phyloP scores from a whole-genome alignment of 2,329 filamentous ascomycete genomes.

The Aureobasidium leucospermi region DNA sequence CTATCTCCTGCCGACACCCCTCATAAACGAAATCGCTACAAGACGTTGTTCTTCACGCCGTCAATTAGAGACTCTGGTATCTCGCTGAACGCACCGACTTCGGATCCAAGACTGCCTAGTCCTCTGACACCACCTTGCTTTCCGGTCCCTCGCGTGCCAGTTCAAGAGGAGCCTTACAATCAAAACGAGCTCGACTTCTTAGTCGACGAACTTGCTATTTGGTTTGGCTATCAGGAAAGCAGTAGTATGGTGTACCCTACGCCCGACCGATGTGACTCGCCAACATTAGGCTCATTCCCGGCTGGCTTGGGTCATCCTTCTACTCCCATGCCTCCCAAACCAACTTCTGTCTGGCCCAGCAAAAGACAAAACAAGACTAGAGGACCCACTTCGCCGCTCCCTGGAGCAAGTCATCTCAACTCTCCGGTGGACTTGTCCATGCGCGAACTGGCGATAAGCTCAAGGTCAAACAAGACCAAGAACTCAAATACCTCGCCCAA shows the following conservation, averaged over 20 bases:
- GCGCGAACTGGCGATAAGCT: not conserved
- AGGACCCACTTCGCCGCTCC: not conserved
- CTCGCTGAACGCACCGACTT: not conserved
- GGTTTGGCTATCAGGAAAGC: not conserved
- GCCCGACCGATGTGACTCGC: constrained; percentile 2
- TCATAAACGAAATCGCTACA: constrained; percentile 1
- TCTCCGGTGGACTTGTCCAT: not conserved
- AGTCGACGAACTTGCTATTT: not conserved
- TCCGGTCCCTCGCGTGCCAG: not conserved
- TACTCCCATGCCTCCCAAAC: not conserved
- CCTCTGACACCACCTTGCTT: not conserved
- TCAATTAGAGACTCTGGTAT: constrained; percentile 6
- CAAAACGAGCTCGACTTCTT: not conserved
- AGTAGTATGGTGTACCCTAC: not conserved
- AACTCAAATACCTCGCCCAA: not conserved
- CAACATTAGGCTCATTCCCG: not conserved
- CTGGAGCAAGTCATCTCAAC: constrained; percentile 8
- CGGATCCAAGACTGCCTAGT: not conserved
- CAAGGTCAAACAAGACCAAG: not conserved
- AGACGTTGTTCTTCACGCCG: constrained; percentile 2
- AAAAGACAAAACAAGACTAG: not conserved
- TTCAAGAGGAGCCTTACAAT: not conserved
- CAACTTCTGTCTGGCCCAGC: too few relatives aligned
- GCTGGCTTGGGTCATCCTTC: not conserved
- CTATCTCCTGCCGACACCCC: not conserved